Base-by-base conservation (phyloP, 495 filamentous ascomycete species). In the Baudoinia panamericana region DNA sequence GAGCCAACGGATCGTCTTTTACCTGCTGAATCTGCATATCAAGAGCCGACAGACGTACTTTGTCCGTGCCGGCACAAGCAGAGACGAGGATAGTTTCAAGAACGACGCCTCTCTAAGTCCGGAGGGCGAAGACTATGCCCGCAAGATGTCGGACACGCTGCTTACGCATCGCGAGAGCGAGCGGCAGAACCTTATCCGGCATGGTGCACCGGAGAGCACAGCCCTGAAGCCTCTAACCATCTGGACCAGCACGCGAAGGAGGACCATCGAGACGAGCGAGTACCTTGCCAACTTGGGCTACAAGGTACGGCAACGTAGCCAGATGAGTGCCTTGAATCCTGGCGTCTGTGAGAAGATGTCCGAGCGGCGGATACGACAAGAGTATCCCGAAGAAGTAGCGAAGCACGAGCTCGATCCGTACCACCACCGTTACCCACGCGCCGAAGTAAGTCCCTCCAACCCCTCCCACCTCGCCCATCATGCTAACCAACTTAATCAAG, bases 321-420 rank as follows among this genome's bases (percentile, higher is more conserved):
- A 99, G 59, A 80, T 99, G 79, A 92, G 84, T 49, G 84, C 96
- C 59, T 69, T 99, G 49, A 93, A 99, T 53, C 88, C 88, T 5
- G 92, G 92, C 2, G 83, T 95, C 15, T 93, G 86, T 52, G 90
- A 96, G 66, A 84, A 84, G 57, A 78, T 93, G 64, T 75, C 73
- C 9, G 84, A 95, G 59, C 69, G 60, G n/a, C 73, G 68, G 26
- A 93, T 99, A 44, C 73, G 82, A 41, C 56, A 68, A 50, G 68
- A 85, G 37, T 93, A 81, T 53, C 81, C 88, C 1, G 81, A 92
- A 13, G 92, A 99, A 56, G 84, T 93, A 21, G 65, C 72, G 35
- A 94, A 88, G 64, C 90, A 99, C 57, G 83, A 94, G 55, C 65
- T 78, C 33, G 90, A 99, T 58, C 90, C 92, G 5, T 99, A 96